Percentiles rank a stretch among this genome's conserved stretches.
phyloP scores from a whole-genome alignment of 2,329 filamentous ascomycete species.

The Pseudophaeomoniella oleicola region DNA sequence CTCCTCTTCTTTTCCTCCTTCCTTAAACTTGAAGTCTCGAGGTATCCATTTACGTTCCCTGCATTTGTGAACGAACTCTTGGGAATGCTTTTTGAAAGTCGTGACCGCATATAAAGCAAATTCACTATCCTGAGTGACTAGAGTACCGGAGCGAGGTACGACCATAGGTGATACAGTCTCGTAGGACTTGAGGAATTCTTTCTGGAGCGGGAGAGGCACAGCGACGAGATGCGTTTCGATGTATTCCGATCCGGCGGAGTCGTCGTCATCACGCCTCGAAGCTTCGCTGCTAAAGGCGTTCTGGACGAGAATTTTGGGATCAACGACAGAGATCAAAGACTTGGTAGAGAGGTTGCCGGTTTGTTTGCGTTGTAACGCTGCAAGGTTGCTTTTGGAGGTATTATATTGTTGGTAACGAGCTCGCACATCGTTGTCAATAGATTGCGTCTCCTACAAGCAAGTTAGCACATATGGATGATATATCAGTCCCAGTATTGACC shows the following conservation, averaged over 20 bases:
- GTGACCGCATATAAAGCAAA: slow-evolving; percentile 80
- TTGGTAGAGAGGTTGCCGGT: slow-evolving; percentile 90
- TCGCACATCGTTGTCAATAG: slow-evolving; percentile 77
- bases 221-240: slow-evolving; percentile 90
- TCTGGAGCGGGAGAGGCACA: slow-evolving; percentile 63
- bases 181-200: slow-evolving; percentile 81
- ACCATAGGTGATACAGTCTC: slow-evolving; percentile 85
- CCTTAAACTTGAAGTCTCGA: slow-evolving; percentile 82
- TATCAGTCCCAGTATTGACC: slow-evolving; percentile 1
- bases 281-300: slow-evolving; percentile 1
- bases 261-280: not conserved
- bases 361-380: slow-evolving; percentile 70
- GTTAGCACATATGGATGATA: not conserved
- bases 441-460: not conserved
- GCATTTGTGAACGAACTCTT: slow-evolving; percentile 82
- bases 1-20: slow-evolving; percentile 82
- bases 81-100: slow-evolving; percentile 79
- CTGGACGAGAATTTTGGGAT: slow-evolving; percentile 64
- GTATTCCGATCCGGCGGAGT: slow-evolving; percentile 65
- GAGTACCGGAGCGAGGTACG: slow-evolving; percentile 69
- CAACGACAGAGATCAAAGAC: slow-evolving; percentile 77
- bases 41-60: slow-evolving; percentile 91
- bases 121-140: slow-evolving; percentile 76
- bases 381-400: slow-evolving; percentile 70
- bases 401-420: slow-evolving; percentile 92